These are phyloP conservation scores for Tremella fuciformis DNA, from an alignment of 768 basidiomycete species.

Conservation along the genomic window DNA sequence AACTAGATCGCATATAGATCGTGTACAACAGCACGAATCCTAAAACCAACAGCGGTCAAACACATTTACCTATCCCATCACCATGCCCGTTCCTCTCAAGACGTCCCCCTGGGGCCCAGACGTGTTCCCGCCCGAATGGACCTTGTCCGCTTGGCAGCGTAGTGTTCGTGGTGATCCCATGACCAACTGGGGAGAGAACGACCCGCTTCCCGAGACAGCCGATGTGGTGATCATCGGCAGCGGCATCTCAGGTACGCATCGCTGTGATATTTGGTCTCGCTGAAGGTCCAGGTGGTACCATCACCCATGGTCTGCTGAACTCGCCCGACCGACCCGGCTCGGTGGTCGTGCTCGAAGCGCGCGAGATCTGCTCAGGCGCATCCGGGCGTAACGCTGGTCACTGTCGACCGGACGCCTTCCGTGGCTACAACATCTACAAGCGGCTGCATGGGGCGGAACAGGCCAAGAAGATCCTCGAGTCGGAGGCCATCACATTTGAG, in stretches of 20 bases:
- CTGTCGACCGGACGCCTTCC: conserved; percentile 32
- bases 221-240: conserved; percentile 39
- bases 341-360: conserved; percentile 72
- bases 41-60: no score
- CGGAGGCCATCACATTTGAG: conserved; percentile 56
- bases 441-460: conserved; percentile 52
- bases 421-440: conserved; percentile 44
- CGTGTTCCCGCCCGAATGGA: conserved; percentile 5
- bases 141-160: conserved; percentile 33
- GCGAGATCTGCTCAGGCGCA: conserved; percentile 59
- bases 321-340: conserved; percentile 30
- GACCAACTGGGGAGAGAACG: conserved; percentile 27
- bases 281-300: conserved; percentile 20
- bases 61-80: no score
- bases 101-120: conserved; percentile 6
- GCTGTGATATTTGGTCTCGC: conserved; percentile 4
- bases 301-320: conserved; percentile 25
- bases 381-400: conserved; percentile 62
- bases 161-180: conserved; percentile 28
- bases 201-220: conserved; percentile 23
- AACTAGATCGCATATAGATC: no score
- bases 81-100: no score
- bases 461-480: conserved; percentile 38
- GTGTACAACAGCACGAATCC: no score
- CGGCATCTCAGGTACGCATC: conserved; percentile 29